These are phyloP conservation scores for Ceratobasidium sp. DNA, from an alignment of 1,284 basidiomycete genomes.

Conservation along the genomic window DNA sequence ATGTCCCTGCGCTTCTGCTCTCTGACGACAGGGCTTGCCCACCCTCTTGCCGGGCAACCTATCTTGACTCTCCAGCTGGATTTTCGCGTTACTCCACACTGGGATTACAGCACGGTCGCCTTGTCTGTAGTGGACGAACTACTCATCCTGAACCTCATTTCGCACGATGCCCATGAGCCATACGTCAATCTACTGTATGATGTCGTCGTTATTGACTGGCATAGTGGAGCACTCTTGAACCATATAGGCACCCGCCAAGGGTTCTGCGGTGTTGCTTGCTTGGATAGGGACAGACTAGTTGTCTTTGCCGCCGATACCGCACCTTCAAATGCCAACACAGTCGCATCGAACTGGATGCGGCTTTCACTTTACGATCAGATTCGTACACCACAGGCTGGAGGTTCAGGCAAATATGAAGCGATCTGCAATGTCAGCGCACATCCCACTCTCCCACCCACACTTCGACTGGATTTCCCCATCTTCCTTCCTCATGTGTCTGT, in stretches of 20 bases:
- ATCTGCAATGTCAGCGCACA: not conserved
- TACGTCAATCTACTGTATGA: not conserved
- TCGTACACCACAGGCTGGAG: not conserved
- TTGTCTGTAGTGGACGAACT: not conserved
- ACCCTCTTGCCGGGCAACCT: constrained; percentile 5
- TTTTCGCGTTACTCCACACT: not conserved
- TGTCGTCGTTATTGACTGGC: not conserved
- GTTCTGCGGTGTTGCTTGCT: not conserved
- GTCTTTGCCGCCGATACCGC: not conserved
- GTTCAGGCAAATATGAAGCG: no score
- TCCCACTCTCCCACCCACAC: not conserved
- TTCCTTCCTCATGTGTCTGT: not conserved
- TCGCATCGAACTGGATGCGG: not conserved
- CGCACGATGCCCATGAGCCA: not conserved
- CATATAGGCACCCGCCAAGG: not conserved
- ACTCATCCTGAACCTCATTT: constrained; percentile 11
- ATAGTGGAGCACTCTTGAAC: not conserved
- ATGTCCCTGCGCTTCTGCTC: constrained; percentile 11
- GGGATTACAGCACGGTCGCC: not conserved
- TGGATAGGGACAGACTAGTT: not conserved
- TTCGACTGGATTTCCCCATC: constrained; percentile 11
- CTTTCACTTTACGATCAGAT: constrained; percentile 4
- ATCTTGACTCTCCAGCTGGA: not conserved
- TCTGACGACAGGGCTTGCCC: constrained; percentile 21
- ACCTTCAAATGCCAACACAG: not conserved